phyloP scores from a whole-genome alignment of 2,329 filamentous ascomycete species.

The Sporothrix schenckii region DNA sequence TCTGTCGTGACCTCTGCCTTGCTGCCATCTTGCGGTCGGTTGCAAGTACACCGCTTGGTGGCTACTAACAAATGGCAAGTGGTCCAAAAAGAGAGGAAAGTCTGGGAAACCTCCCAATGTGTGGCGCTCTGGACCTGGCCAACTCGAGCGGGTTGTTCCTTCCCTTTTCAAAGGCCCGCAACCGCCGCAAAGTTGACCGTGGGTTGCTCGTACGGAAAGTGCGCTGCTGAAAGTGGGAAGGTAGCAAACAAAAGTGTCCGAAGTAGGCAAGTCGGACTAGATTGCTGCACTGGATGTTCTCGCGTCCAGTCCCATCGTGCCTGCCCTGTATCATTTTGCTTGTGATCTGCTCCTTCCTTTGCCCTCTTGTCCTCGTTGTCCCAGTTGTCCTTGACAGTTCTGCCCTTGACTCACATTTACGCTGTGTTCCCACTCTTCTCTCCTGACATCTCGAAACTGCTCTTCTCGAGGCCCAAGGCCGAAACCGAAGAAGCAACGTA shows the following conservation, averaged over 20 bases:
- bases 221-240: not conserved
- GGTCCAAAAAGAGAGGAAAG: not conserved
- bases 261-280: constrained; percentile 27
- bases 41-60: constrained; percentile 21
- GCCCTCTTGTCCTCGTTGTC: not conserved
- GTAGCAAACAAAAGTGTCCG: constrained; percentile 8
- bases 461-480: constrained; percentile 19
- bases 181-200: not conserved
- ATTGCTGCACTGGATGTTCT: not conserved
- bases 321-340: constrained; percentile 12
- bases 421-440: not conserved
- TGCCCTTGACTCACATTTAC: not conserved
- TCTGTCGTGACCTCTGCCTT: constrained; percentile 10
- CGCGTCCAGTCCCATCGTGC: not conserved
- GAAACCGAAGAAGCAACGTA: constrained; percentile 1
- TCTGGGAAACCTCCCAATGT: not conserved
- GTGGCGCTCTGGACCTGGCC: not conserved
- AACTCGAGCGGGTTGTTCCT: constrained; percentile 21
- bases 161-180: constrained; percentile 10
- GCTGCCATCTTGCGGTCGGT: constrained; percentile 18
- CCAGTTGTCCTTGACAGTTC: not conserved
- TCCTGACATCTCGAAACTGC: not conserved
- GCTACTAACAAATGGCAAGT: constrained; percentile 6
- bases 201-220: not conserved
- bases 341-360: too few relatives aligned